These are phyloP conservation scores for Persicaria maculosa DNA, from an alignment of 148 eudicot genomes.

Conservation along the genomic window DNA sequence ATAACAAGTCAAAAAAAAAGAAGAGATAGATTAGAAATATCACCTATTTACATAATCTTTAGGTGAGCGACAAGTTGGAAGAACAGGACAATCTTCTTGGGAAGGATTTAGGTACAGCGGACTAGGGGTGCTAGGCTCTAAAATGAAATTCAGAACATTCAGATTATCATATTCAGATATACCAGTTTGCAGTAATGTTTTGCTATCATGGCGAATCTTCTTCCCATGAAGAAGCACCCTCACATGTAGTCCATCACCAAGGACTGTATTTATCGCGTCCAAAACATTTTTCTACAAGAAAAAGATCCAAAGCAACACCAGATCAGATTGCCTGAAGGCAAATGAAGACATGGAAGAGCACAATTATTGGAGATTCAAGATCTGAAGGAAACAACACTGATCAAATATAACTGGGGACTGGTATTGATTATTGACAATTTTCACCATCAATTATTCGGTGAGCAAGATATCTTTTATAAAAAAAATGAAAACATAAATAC, in stretches of 20 bases:
- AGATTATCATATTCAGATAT: constrained; percentile 56
- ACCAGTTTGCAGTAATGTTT: constrained; percentile 76
- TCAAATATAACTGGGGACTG: neutral
- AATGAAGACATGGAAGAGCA: neutral
- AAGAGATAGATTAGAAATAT: neutral
- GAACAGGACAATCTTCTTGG: constrained; percentile 31
- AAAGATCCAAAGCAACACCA: neutral
- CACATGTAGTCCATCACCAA: constrained; percentile 68
- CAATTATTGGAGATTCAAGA: neutral
- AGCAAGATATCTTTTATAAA: too few relatives aligned
- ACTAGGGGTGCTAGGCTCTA: constrained; percentile 56
- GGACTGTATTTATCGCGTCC: constrained; percentile 78
- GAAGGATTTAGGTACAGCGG: constrained; percentile 34
- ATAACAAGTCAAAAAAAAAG: neutral
- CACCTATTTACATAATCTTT: constrained; percentile 50
- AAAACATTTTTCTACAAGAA: constrained; percentile 60
- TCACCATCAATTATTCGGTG: neutral
- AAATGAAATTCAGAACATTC: constrained; percentile 58
- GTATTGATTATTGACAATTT: neutral
- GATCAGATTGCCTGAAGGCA: neutral
- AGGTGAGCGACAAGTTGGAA: constrained; percentile 32
- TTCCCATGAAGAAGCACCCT: constrained; percentile 88
- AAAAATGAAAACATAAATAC: too few relatives aligned
- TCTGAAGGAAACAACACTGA: neutral
- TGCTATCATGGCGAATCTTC: constrained; percentile 77